Conservation (phyloP, 768 basidiomycete species). For the Porpolomopsis calyptriformis region DNA sequence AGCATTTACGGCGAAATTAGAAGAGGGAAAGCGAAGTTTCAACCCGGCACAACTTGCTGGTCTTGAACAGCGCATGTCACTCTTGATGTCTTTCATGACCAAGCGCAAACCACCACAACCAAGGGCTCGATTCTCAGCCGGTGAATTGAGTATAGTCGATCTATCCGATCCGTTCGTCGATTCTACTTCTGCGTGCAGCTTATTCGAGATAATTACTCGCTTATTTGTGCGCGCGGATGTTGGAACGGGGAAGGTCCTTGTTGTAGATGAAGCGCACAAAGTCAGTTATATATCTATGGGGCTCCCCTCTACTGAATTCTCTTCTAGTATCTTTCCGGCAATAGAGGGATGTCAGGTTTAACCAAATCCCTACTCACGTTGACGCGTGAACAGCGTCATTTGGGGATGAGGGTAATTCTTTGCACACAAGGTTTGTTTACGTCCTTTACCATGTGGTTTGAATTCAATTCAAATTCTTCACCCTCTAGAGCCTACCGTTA, state of each 20-base stretch:
- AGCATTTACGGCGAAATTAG: slow-evolving; percentile 38
- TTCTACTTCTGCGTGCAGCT: slow-evolving; percentile 49
- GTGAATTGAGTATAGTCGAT: slow-evolving; percentile 58
- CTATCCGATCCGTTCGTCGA: slow-evolving; percentile 69
- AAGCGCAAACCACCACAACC: slow-evolving; percentile 8
- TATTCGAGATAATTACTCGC: slow-evolving; percentile 61
- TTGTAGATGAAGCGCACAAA: slow-evolving; percentile 72
- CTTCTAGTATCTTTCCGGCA: slow-evolving; percentile 46
- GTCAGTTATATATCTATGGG: slow-evolving; percentile 21
- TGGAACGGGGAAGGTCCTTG: slow-evolving; percentile 53
- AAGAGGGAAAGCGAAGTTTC: slow-evolving; percentile 38
- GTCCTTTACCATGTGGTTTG: not conserved
- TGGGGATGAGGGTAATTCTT: slow-evolving; percentile 62
- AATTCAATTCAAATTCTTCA: slow-evolving; percentile 2
- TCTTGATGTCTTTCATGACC: slow-evolving; percentile 50
- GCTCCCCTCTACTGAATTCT: not conserved
- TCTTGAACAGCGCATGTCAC: slow-evolving; percentile 51
- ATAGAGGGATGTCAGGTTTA: slow-evolving; percentile 37
- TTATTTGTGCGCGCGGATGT: slow-evolving; percentile 53
- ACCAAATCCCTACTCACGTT: slow-evolving; percentile 48
- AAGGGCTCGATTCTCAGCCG: slow-evolving; percentile 36
- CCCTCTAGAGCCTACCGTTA: slow-evolving; percentile 65
- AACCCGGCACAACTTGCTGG: slow-evolving; percentile 45
- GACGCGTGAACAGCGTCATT: slow-evolving; percentile 60
- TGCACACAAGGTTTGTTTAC: slow-evolving; percentile 53